Evolutionary conservation across 495 filamentous ascomycete genomes (phyloP).

Genomic region (Podospora sp.): DNA sequence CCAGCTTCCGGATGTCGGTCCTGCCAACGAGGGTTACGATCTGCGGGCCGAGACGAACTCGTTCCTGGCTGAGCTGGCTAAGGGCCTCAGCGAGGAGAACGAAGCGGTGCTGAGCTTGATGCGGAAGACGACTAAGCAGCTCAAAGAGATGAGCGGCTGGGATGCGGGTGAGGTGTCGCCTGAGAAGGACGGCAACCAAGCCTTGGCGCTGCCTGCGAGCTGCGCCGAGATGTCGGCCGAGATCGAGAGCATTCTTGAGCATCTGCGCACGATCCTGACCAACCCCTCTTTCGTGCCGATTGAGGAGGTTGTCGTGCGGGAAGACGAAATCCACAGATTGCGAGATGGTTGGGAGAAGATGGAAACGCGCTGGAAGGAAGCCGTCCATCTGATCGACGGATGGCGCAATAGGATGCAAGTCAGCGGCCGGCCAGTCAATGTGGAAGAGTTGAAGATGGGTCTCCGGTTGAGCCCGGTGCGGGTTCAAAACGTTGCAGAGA

Average conservation of each 20-base stretch:
- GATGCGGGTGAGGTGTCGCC: conserved; percentile 37
- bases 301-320: conserved; percentile 87
- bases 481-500: conserved; percentile 55
- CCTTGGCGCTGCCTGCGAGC: conserved; percentile 55
- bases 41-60: conserved; percentile 86
- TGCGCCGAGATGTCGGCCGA: conserved; percentile 74
- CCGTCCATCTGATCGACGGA: conserved; percentile 85
- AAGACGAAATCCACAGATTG: conserved; percentile 83
- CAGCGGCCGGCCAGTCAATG: conserved; percentile 76
- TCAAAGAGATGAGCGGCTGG: conserved; percentile 79
- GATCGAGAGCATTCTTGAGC: conserved; percentile 73
- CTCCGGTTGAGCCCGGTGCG: conserved; percentile 67
- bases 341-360: conserved; percentile 88
- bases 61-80: conserved; percentile 86
- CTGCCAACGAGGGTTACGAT: conserved; percentile 66
- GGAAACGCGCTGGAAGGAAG: conserved; percentile 87
- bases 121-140: conserved; percentile 65
- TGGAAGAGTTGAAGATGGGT: conserved; percentile 80
- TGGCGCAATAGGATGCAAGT: conserved; percentile 85
- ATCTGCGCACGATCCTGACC: conserved; percentile 79
- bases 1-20: conserved; percentile 47
- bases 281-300: conserved; percentile 95
- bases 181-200: conserved; percentile 43
- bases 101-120: conserved; percentile 77
- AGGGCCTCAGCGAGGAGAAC: conserved; percentile 91